Conservation (phyloP, 352 stramenopile species). For the Phytophthora podocarpi region DNA sequence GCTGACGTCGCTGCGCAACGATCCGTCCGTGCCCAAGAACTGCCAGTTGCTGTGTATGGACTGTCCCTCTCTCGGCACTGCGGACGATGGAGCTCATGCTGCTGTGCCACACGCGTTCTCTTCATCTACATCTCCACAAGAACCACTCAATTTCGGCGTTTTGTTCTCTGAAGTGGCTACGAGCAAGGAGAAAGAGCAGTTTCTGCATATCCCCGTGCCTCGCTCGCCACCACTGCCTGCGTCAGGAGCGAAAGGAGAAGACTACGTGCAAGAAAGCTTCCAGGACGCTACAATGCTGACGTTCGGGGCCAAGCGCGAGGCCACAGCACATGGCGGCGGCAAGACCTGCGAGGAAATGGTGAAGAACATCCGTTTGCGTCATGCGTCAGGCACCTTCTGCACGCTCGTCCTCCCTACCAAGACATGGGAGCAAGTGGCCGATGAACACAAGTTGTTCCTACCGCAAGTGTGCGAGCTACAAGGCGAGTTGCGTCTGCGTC, state of each 20-base stretch:
- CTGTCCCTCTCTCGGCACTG: slow-evolving; percentile 35
- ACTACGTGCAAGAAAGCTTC: slow-evolving; percentile 46
- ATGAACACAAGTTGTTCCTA: slow-evolving; percentile 45
- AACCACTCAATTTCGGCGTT: slow-evolving; percentile 63
- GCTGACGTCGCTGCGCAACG: slow-evolving; percentile 27
- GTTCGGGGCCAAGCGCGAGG: slow-evolving; percentile 62
- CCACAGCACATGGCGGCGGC: slow-evolving; percentile 62
- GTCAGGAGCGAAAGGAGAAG: slow-evolving; percentile 11
- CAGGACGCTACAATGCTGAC: slow-evolving; percentile 71
- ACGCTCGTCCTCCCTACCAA: slow-evolving; percentile 63
- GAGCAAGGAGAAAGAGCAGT: slow-evolving; percentile 28
- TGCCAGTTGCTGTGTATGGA: slow-evolving; percentile 69
- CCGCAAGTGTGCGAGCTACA: slow-evolving; percentile 49
- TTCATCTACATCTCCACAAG: slow-evolving; percentile 9
- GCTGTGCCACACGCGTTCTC: slow-evolving; percentile 18
- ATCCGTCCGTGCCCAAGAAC: slow-evolving; percentile 28
- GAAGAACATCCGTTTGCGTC: slow-evolving; percentile 88
- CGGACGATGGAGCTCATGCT: background rate
- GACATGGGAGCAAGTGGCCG: slow-evolving; percentile 49
- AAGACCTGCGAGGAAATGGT: slow-evolving; percentile 84
- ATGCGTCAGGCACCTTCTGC: slow-evolving; percentile 80
- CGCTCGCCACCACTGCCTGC: slow-evolving; percentile 36
- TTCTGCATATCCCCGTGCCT: slow-evolving; percentile 63
- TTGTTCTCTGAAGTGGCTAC: slow-evolving; percentile 51
- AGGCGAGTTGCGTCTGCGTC: slow-evolving; percentile 60